These are phyloP conservation scores for Flaveria floridana DNA, from an alignment of 140 eudicot species.

Conservation along the genomic window DNA sequence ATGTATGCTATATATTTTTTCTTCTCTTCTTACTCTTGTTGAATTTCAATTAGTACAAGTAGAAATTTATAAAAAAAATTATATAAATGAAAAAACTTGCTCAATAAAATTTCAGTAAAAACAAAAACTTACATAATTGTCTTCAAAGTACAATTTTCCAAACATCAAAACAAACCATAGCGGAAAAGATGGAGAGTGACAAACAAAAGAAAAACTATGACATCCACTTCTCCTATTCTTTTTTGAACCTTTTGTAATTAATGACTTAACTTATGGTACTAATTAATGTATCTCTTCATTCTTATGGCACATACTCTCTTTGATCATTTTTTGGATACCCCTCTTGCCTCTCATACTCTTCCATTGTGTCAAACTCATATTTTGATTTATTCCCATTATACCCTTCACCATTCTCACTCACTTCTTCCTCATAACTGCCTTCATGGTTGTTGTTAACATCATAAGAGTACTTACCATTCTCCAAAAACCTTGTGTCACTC, in stretches of 20 bases:
- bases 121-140: constrained; percentile 18
- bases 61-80: neutral
- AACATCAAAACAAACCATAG: constrained; percentile 15
- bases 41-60: neutral
- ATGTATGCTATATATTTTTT: too few relatives aligned
- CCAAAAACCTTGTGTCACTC: constrained; percentile 51
- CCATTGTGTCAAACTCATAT: constrained; percentile 63
- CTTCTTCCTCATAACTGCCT: constrained; percentile 36
- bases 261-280: constrained; percentile 29
- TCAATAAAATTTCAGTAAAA: neutral
- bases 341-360: constrained; percentile 54
- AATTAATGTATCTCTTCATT: neutral
- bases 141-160: constrained; percentile 17
- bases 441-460: constrained; percentile 24
- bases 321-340: constrained; percentile 37
- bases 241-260: constrained; percentile 22
- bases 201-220: constrained; percentile 29
- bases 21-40: too few relatives aligned
- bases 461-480: constrained; percentile 42
- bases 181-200: constrained; percentile 12
- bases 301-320: constrained; percentile 33
- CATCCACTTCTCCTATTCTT: constrained; percentile 9
- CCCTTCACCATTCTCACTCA: constrained; percentile 38
- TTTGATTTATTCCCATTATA: constrained; percentile 39
- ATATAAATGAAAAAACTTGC: too few relatives aligned